Percentiles rank a stretch among this genome's conserved stretches.
Evolutionary conservation across 2,329 filamentous ascomycete genomes (phyloP).

Genomic region (Fusarium sp.): DNA sequence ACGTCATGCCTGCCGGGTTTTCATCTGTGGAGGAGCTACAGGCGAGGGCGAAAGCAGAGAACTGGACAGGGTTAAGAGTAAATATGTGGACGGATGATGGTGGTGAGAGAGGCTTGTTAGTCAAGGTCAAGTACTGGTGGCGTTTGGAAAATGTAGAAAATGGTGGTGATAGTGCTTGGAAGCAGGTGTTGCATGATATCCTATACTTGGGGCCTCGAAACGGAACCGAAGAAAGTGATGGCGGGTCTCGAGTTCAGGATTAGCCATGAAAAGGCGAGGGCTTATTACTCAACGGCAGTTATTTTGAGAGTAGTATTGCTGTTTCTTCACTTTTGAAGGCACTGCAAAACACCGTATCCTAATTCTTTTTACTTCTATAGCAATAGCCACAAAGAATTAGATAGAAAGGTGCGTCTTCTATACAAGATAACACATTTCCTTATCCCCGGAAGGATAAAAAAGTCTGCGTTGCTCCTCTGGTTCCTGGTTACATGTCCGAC

Average conservation of each 20-base stretch:
- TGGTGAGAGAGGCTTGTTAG: neutral
- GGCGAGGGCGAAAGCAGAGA: neutral
- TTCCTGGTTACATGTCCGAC: too few relatives aligned
- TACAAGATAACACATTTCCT: too few relatives aligned
- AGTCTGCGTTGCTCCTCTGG: too few relatives aligned
- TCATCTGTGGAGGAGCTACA: neutral
- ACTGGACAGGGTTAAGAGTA: neutral
- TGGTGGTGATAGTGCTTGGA: neutral
- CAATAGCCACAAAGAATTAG: too few relatives aligned
- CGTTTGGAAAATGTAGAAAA: neutral
- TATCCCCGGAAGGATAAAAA: too few relatives aligned
- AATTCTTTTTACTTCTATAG: too few relatives aligned
- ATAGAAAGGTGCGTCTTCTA: too few relatives aligned
- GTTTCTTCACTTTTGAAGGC: neutral
- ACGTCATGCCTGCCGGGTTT: neutral
- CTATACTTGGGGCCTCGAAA: neutral
- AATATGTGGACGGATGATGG: neutral
- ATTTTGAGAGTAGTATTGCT: neutral
- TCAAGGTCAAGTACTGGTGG: neutral
- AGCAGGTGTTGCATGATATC: neutral
- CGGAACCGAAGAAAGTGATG: neutral
- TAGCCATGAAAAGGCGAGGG: neutral
- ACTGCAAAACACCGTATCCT: neutral
- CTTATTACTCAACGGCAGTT: neutral
- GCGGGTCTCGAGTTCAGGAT: neutral